Conservation (phyloP, 306 rosid species). For the Luffa acutangula region DNA sequence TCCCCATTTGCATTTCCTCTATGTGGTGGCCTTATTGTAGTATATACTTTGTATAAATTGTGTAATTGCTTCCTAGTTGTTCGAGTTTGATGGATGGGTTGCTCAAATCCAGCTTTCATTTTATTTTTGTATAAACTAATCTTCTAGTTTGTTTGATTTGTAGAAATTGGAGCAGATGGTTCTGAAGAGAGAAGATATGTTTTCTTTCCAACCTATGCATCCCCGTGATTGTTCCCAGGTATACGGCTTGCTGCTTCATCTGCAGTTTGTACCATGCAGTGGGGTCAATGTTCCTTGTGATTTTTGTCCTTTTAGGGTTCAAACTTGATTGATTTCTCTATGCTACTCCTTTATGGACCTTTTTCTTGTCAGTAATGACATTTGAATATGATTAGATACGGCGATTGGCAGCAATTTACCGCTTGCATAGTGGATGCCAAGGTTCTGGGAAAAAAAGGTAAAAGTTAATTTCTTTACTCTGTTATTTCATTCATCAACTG, state of each 20-base stretch:
- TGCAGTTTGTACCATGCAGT: neutral
- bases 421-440: conserved; percentile 56
- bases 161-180: conserved; percentile 79
- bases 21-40: neutral
- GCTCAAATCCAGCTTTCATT: neutral
- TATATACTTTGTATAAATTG: neutral
- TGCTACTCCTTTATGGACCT: neutral
- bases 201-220: conserved; percentile 85
- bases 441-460: conserved; percentile 70
- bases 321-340: neutral
- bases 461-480: neutral
- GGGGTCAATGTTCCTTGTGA: neutral
- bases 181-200: conserved; percentile 51
- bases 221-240: conserved; percentile 87
- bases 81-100: neutral
- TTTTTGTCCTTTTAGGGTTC: neutral
- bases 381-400: conserved; percentile 36
- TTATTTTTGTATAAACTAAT: neutral
- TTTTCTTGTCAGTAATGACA: neutral
- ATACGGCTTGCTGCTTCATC: neutral
- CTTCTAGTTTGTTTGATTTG: conserved; percentile 5
- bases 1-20: neutral
- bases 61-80: neutral
- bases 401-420: conserved; percentile 67
- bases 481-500: neutral